These are phyloP conservation scores for Torulaspora indica DNA, from an alignment of 805 yeast species.

Conservation along the genomic window DNA sequence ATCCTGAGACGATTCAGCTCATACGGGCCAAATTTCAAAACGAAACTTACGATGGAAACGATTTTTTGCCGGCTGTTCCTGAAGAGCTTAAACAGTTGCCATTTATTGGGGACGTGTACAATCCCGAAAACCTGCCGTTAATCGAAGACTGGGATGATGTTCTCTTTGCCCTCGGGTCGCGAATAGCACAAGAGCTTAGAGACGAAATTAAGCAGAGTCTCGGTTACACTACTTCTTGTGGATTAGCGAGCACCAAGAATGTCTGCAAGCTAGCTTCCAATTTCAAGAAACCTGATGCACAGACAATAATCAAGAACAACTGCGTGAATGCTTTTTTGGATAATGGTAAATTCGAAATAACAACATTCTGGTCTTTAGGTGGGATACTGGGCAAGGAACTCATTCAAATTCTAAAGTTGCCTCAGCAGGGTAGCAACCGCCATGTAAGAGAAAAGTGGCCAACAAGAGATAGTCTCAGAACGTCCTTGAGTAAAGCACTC, in stretches of 20 bases:
- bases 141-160: slow-evolving; percentile 78
- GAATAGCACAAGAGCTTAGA: slow-evolving; percentile 52
- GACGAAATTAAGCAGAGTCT: slow-evolving; percentile 47
- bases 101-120: slow-evolving; percentile 22
- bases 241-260: slow-evolving; percentile 69
- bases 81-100: slow-evolving; percentile 18
- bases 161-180: slow-evolving; percentile 60
- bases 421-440: slow-evolving; percentile 45
- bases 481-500: slow-evolving; percentile 18
- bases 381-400: slow-evolving; percentile 76
- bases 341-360: slow-evolving; percentile 48
- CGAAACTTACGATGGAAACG: slow-evolving; percentile 26
- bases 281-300: slow-evolving; percentile 77
- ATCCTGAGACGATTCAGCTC: slow-evolving; percentile 3
- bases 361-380: slow-evolving; percentile 86
- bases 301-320: slow-evolving; percentile 60
- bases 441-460: slow-evolving; percentile 49
- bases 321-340: slow-evolving; percentile 51
- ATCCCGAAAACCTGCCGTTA: slow-evolving; percentile 14
- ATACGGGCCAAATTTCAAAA: slow-evolving; percentile 22
- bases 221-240: slow-evolving; percentile 87
- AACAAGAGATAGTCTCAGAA: slow-evolving; percentile 30
- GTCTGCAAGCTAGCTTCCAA: slow-evolving; percentile 87
- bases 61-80: slow-evolving; percentile 27
- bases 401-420: slow-evolving; percentile 46